Evolutionary conservation across 164 flowering plant species (phyloP), one percentile per base, ranked within the genome.

Genomic region (Kingdonia uniflora): DNA sequence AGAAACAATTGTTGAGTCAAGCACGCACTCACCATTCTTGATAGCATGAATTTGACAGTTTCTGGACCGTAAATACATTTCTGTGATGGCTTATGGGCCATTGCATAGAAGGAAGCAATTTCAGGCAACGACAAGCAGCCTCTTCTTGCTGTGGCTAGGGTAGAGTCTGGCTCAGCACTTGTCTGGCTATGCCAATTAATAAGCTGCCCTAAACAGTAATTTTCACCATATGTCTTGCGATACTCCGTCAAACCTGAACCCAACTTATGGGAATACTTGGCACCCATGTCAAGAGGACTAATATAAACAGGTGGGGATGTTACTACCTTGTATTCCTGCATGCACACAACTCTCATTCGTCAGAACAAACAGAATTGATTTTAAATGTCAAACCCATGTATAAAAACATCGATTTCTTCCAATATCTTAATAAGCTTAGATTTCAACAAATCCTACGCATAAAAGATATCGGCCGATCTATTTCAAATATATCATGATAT

Each of bases 171-270:
- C 2, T 89, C 90, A 14, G 81, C 68, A 67, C 74, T 71, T 15
- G 81, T 71, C 76, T 94, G 99, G 63, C 70, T 74, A 65, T 87
- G 69, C 99, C 99, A 94, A 68, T 72, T 81, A 51, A 94, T 83
- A 55, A 94, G 80, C 79, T 94, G 96, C 56, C 97, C 99, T 53
- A 94, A 63, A 71, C 99, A 94, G 73, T 89, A 94, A 55, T 80
- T 85, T 58, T 81, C 95, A 50, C 95, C 82, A 56, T 94, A 94
- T 23, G 87, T 89, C 72, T 94, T 94, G 64, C 82, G 46, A 61
- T 84, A 94, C 68, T 89, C 95, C 61, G 76, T 85, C 35, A 68
- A 59, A 41, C 76, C 82, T 43, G 84, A 25, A 22, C 90, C 88
- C 71, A 94, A 42, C 64, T 80, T 87, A 64, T 79, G 82, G 40